phyloP scores from a whole-genome alignment of 768 basidiomycete genomes.

The Lentinula aciculospora region DNA sequence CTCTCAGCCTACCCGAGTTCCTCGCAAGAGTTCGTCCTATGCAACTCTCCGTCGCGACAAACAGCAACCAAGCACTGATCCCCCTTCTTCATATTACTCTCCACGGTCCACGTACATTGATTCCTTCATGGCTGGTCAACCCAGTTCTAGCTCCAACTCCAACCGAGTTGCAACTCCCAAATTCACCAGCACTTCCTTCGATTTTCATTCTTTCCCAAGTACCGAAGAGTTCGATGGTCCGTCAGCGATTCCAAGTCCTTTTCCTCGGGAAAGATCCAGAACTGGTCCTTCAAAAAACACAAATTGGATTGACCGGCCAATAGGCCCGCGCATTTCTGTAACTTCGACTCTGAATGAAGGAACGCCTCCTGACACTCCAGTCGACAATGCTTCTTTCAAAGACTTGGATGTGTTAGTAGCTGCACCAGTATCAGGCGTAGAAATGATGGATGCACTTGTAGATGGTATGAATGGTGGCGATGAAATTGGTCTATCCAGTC shows the following conservation, averaged over 20 bases:
- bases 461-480: slow-evolving; percentile 85
- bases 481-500: slow-evolving; percentile 40
- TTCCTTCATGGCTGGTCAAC: slow-evolving; percentile 29
- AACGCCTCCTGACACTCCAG: slow-evolving; percentile 68
- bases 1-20: slow-evolving; percentile 32
- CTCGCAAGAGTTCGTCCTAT: slow-evolving; percentile 53
- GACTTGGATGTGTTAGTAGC: slow-evolving; percentile 65
- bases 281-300: slow-evolving; percentile 46
- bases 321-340: slow-evolving; percentile 58
- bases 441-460: slow-evolving; percentile 84
- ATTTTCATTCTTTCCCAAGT: slow-evolving; percentile 36
- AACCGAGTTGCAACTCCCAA: slow-evolving; percentile 22
- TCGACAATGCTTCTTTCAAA: slow-evolving; percentile 42
- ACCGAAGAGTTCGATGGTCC: slow-evolving; percentile 25
- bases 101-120: slow-evolving; percentile 40
- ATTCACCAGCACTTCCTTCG: slow-evolving; percentile 15
- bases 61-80: slow-evolving; percentile 16
- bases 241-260: slow-evolving; percentile 21
- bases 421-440: slow-evolving; percentile 73
- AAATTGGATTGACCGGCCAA: slow-evolving; percentile 37
- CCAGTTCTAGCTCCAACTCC: slow-evolving; percentile 14
- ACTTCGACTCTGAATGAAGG: slow-evolving; percentile 67
- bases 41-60: slow-evolving; percentile 50
- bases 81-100: slow-evolving; percentile 15
- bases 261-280: slow-evolving; percentile 46